These are phyloP conservation scores for Asclepias syriaca DNA, from an alignment of 257 asterid genomes.

Conservation along the genomic window DNA sequence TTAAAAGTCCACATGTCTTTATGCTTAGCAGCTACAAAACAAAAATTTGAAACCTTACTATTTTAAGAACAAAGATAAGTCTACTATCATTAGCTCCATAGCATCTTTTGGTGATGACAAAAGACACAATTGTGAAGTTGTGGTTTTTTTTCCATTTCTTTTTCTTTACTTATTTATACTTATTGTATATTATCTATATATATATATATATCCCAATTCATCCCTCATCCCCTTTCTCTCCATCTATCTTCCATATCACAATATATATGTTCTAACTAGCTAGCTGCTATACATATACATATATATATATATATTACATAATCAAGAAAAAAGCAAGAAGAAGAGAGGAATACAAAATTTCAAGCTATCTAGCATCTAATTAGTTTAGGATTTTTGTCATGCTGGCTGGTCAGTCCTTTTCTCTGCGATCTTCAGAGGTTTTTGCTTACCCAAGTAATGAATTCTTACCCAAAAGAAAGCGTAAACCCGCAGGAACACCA, in stretches of 20 bases:
- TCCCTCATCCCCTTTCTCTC: no score
- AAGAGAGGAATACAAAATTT: constrained; percentile 4
- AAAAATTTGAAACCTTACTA: constrained; percentile 6
- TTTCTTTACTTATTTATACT: no score
- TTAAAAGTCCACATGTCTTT: constrained; percentile 1
- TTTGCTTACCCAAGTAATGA: constrained; percentile 26
- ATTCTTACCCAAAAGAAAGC: constrained; percentile 23
- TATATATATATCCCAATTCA: no score
- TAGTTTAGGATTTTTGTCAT: constrained; percentile 15
- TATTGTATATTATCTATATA: no score
- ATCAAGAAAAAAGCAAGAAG: not conserved
- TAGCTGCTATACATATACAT: no score
- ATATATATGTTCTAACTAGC: not conserved
- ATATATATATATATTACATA: not conserved
- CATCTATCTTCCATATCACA: not conserved
- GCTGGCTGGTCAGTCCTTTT: constrained; percentile 29
- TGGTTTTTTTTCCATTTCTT: no score
- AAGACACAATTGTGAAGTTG: not conserved
- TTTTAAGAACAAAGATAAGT: not conserved
- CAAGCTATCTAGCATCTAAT: constrained; percentile 2
- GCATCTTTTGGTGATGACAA: constrained; percentile 4
- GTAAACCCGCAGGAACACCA: constrained; percentile 48
- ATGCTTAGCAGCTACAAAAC: constrained; percentile 7
- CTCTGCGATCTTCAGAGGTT: constrained; percentile 26
- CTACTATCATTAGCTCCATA: not conserved